A percentile compares a stretch with the other conserved stretches of the same genome.
Evolutionary conservation across 2,329 filamentous ascomycete species (phyloP).

Genomic region (Aspergillus aculeatinus): DNA sequence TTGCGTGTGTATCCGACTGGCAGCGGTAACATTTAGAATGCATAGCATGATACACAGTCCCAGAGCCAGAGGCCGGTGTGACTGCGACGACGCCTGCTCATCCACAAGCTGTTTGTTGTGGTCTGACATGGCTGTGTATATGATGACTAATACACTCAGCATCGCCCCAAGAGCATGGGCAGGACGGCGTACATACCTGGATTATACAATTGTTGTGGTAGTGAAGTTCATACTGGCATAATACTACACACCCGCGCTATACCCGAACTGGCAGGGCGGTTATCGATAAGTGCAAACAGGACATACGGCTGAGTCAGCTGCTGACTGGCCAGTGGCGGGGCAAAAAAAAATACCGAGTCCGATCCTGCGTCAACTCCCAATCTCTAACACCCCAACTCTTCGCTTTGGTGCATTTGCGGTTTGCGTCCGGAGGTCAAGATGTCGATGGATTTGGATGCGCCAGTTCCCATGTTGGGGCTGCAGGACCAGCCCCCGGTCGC

Average conservation of each 20-base stretch:
- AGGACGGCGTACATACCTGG: no score
- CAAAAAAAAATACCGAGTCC: neutral
- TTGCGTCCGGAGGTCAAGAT: conserved; percentile 19
- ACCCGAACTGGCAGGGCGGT: neutral
- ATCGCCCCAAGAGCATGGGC: no score
- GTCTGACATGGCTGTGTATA: neutral
- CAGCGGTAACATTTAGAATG: neutral
- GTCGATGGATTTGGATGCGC: conserved; percentile 59
- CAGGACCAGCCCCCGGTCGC: conserved; percentile 35
- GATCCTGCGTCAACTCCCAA: neutral
- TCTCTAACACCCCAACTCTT: neutral
- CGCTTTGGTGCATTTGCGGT: neutral
- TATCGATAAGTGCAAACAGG: neutral
- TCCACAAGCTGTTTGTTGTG: neutral
- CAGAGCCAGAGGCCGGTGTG: neutral
- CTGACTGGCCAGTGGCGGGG: neutral
- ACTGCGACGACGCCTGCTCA: neutral
- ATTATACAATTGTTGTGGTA: neutral
- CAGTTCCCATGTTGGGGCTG: conserved; percentile 50
- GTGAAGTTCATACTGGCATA: neutral
- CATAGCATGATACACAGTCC: neutral
- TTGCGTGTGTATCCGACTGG: neutral
- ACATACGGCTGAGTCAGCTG: neutral
- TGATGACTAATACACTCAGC: neutral
- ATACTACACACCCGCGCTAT: neutral